Evolutionary conservation across 108 stramenopile species (phyloP).

Genomic region (Nitzschia inconspicua): DNA sequence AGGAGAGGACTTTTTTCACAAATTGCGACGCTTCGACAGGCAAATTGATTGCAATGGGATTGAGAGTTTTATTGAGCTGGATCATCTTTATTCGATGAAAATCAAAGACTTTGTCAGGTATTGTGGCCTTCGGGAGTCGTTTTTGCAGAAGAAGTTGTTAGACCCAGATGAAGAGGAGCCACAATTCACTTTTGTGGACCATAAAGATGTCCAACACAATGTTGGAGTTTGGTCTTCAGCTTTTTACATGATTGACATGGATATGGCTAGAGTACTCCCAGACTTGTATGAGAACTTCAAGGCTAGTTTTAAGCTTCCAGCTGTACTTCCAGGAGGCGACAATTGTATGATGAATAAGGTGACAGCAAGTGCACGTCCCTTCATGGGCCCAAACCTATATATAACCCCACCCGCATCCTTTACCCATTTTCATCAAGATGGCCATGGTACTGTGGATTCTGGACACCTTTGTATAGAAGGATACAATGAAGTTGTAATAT

Average conservation of each 20-base stretch:
- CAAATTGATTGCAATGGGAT: conserved; percentile 2
- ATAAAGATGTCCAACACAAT: conserved; percentile 23
- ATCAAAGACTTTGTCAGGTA: conserved; percentile 53
- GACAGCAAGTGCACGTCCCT: conserved; percentile 37
- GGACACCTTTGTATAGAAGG: conserved; percentile 71
- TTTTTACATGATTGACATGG: conserved; percentile 76
- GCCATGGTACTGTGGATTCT: conserved; percentile 85
- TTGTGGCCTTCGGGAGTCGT: conserved; percentile 22
- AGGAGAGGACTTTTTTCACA: conserved; percentile 50
- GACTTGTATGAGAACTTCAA: conserved; percentile 38
- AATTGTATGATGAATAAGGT: conserved; percentile 80
- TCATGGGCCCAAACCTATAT: conserved; percentile 87
- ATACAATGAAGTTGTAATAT: conserved; percentile 84
- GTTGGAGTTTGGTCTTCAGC: conserved; percentile 41
- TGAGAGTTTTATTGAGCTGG: conserved; percentile 17
- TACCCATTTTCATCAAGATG: conserved; percentile 85
- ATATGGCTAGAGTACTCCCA: conserved; percentile 54
- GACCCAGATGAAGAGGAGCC: neutral
- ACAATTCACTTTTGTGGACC: conserved; percentile 40
- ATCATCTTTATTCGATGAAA: conserved; percentile 42
- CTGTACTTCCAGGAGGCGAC: conserved; percentile 69
- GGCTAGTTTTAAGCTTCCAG: conserved; percentile 50
- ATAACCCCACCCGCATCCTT: conserved; percentile 65
- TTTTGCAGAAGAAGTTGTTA: neutral
- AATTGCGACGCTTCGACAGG: conserved; percentile 52